These are phyloP conservation scores for Saccharomycopsis capsularis DNA, from an alignment of 805 yeast genomes.

Conservation along the genomic window DNA sequence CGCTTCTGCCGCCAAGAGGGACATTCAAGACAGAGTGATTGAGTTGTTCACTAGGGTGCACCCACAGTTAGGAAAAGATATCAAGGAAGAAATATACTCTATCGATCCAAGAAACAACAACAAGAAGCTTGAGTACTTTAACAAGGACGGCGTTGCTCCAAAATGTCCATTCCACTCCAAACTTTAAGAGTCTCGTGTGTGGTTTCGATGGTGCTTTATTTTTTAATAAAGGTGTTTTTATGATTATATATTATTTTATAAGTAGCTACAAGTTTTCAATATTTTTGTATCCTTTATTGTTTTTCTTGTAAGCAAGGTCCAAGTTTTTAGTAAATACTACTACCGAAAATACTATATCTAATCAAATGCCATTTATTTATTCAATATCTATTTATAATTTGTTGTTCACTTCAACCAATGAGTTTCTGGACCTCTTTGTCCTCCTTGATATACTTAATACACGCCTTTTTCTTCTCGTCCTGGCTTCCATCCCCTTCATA, in stretches of 20 bases:
- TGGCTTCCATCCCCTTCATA: slow-evolving; percentile 38
- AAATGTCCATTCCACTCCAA: slow-evolving; percentile 21
- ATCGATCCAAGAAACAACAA: slow-evolving; percentile 37
- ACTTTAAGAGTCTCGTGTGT: slow-evolving; percentile 7
- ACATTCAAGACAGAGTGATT: slow-evolving; percentile 71
- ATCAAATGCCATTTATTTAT: too few relatives aligned
- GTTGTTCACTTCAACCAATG: not conserved
- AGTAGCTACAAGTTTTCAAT: too few relatives aligned
- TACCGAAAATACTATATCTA: too few relatives aligned
- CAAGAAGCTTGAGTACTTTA: slow-evolving; percentile 13
- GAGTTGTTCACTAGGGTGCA: slow-evolving; percentile 71
- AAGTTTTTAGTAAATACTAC: too few relatives aligned
- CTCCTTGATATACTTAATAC: slow-evolving; percentile 36
- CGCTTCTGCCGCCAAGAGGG: slow-evolving; percentile 58
- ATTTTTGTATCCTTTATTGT: too few relatives aligned
- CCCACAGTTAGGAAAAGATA: slow-evolving; percentile 56
- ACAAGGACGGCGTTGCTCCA: slow-evolving; percentile 14
- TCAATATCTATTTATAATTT: too few relatives aligned
- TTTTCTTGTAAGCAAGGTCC: too few relatives aligned
- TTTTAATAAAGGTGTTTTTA: too few relatives aligned
- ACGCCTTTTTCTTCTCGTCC: slow-evolving; percentile 41
- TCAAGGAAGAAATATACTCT: slow-evolving; percentile 56
- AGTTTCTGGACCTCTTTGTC: not conserved
- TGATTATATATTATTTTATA: too few relatives aligned
- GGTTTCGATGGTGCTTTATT: too few relatives aligned